Percentiles rank a stretch among this genome's conserved stretches.
phyloP scores from a whole-genome alignment of 805 yeast species.

The Candida glaebosa region DNA sequence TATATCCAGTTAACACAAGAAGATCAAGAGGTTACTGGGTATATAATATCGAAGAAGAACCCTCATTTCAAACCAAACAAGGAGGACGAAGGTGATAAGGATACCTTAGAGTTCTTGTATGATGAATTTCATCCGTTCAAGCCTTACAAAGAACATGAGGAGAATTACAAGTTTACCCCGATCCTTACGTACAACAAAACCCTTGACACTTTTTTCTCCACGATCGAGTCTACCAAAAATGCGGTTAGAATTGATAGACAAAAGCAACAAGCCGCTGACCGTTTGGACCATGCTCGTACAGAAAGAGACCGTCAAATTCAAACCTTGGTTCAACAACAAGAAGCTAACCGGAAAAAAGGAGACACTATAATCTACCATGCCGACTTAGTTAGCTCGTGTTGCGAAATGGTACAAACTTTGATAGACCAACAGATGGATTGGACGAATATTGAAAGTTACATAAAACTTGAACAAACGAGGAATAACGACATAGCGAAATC shows the following conservation, averaged over 20 bases:
- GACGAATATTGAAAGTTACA: slow-evolving; percentile 78
- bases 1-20: slow-evolving; percentile 35
- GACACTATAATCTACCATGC: slow-evolving; percentile 68
- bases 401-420: slow-evolving; percentile 58
- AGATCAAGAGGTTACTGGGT: slow-evolving; percentile 48
- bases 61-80: slow-evolving; percentile 38
- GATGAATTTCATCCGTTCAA: slow-evolving; percentile 71
- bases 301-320: slow-evolving; percentile 73
- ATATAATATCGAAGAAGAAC: slow-evolving; percentile 60
- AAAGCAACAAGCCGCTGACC: slow-evolving; percentile 68
- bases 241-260: slow-evolving; percentile 73
- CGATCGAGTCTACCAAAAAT: slow-evolving; percentile 77
- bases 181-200: slow-evolving; percentile 71
- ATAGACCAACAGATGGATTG: slow-evolving; percentile 90
- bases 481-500: slow-evolving; percentile 61
- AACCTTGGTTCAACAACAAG: slow-evolving; percentile 60
- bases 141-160: slow-evolving; percentile 41
- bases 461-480: slow-evolving; percentile 63
- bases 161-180: slow-evolving; percentile 34
- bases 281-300: slow-evolving; percentile 67
- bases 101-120: slow-evolving; percentile 45
- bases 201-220: slow-evolving; percentile 79
- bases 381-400: slow-evolving; percentile 68
- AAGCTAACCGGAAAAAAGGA: slow-evolving; percentile 63
- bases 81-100: slow-evolving; percentile 24